Conservation (phyloP, 2,329 filamentous ascomycete species). For the Trichoderma cornu-damae region DNA sequence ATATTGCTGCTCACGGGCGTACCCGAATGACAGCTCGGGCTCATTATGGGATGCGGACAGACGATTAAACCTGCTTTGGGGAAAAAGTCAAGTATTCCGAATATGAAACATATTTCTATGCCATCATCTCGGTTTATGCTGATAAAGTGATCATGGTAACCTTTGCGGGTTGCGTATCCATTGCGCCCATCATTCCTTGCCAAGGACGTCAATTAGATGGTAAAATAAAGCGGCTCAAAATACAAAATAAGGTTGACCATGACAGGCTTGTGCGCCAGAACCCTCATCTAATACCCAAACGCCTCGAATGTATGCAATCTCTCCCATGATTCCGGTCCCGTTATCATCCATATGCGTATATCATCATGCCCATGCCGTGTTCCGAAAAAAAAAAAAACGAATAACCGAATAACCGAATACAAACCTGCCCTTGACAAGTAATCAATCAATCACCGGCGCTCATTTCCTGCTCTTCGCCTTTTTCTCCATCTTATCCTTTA, state of each 20-base stretch:
- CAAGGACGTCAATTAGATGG: not conserved
- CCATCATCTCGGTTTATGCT: not conserved
- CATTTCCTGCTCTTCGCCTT: slow-evolving; percentile 34
- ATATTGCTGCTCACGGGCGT: not conserved
- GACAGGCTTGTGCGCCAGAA: not conserved
- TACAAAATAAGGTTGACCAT: not conserved
- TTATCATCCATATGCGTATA: not conserved
- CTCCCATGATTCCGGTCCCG: not conserved
- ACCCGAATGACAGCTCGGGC: not conserved
- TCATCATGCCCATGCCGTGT: not conserved
- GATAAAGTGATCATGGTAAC: too few species aligned
- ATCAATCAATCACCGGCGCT: not conserved
- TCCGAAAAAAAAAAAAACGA: not conserved
- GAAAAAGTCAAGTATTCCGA: not conserved
- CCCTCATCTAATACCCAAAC: slow-evolving; percentile 5
- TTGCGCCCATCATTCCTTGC: not conserved
- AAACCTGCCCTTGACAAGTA: not conserved
- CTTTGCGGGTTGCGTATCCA: too few species aligned
- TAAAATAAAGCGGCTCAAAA: not conserved
- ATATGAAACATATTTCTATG: not conserved
- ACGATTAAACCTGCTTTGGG: not conserved
- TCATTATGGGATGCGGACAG: not conserved
- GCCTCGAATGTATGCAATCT: slow-evolving; percentile 10
- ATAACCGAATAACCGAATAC: too few species aligned
- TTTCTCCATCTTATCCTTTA: slow-evolving; percentile 45